Evolutionary conservation across 192 early-diverging fungal species (phyloP), one percentile per base, ranked within the genome.

Genomic region (Coemansia sp.): DNA sequence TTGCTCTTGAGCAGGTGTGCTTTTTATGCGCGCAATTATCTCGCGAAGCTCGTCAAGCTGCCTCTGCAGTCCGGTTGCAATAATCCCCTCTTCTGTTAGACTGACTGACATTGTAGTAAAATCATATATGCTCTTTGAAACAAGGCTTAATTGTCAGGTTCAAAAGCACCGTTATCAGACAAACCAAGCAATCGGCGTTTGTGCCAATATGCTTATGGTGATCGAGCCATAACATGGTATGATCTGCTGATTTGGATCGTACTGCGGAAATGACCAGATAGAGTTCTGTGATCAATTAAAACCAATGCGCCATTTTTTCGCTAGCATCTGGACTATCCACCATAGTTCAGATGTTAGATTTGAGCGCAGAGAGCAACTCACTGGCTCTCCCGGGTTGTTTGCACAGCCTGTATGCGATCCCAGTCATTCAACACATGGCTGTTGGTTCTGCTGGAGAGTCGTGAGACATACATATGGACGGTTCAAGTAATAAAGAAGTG

Each of bases 31-130:
- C 37, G 17, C 6, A 41, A 72, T 30, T 9, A 69, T 61, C 43
- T 64, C 30, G 51, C 59, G 63, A 41, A 76, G 45, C 50, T 69
- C 73, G 38, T 76, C 55, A 6, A 76, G 62, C 52, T 76, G 73
- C 14, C 49, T 59, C 53, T 76, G 73, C 18, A 69, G 67, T 8
- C 61, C 67, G 2, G 59, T 63, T 10, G 59, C 66, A 11, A 69
- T 27, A 11, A 21, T n/a, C n/a, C 21, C 15, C 19, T 57, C 47
- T 13, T 22, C 2, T 49, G 2, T 24, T 8, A 5, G 25, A 18
- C 17, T 18, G 22, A 0, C 30, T 25, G 55, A 4, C 55, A 57
- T 57, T 19, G 4, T 33, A 13, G 3, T 7, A 9, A 27, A 50
- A 25, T 1, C 7, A 37, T 10, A 37, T 9, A 37, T 37, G 11